Evolutionary conservation across 495 filamentous ascomycete species (phyloP).

Genomic region (Penicillium bovifimosum): DNA sequence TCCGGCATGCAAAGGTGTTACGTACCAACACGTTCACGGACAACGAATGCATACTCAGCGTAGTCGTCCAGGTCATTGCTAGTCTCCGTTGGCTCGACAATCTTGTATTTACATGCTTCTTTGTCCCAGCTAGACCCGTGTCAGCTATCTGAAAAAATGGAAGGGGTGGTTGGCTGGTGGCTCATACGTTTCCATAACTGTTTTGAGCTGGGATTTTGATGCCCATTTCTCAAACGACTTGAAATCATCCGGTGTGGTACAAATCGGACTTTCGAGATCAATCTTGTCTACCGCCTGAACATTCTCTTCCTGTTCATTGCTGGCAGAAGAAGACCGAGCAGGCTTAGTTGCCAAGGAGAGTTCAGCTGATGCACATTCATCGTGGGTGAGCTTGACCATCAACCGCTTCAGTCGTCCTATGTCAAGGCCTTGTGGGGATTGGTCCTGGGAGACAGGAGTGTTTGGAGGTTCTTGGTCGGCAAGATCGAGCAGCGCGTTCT

Average conservation of each 20-base stretch:
- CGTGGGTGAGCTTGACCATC: slow-evolving; percentile 5
- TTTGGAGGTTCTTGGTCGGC: slow-evolving; percentile 13
- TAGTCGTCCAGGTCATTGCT: slow-evolving; percentile 15
- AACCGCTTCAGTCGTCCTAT: slow-evolving; percentile 11
- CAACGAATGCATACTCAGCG: slow-evolving; percentile 23
- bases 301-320: slow-evolving; percentile 5
- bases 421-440: slow-evolving; percentile 6
- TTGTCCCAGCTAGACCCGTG: slow-evolving; percentile 22
- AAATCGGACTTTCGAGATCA: slow-evolving; percentile 19
- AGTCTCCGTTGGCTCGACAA: slow-evolving; percentile 10
- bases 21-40: slow-evolving; percentile 23
- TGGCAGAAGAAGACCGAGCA: neutral
- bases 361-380: slow-evolving; percentile 2
- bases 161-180: slow-evolving; percentile 8
- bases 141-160: slow-evolving; percentile 10
- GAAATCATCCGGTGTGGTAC: slow-evolving; percentile 21
- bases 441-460: slow-evolving; percentile 9
- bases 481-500: slow-evolving; percentile 10
- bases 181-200: slow-evolving; percentile 18
- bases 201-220: slow-evolving; percentile 18
- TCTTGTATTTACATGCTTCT: slow-evolving; percentile 25
- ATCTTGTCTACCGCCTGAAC: slow-evolving; percentile 9
- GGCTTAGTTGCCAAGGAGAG: neutral
- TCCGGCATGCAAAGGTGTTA: slow-evolving; percentile 6
- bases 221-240: slow-evolving; percentile 22